Evolutionary conservation across 2,329 filamentous ascomycete genomes (phyloP), one percentile per base, ranked within the genome.

Genomic region (Fusarium incarnatum): DNA sequence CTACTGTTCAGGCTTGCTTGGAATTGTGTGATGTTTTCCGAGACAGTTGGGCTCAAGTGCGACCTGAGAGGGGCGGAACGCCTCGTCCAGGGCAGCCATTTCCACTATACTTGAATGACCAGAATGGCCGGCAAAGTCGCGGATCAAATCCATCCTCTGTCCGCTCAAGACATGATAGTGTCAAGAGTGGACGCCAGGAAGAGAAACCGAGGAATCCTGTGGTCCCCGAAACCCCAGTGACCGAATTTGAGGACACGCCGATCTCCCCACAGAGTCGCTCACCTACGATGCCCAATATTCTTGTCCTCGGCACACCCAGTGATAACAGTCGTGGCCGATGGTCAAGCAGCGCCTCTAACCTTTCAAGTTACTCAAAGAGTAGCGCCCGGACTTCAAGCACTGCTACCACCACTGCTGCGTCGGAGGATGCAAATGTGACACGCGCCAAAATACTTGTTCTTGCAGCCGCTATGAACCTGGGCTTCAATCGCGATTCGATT

Each of bases 11-110:
- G 77, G 93, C 94, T 16, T 98, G 94, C 78, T 98, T 94, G 94
- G 94, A 97, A 72, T 86, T 98, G 8, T 97, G 94, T 78, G 94
- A 98, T 80, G 89, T 98, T 56, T 97, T 98, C 83, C 88, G 94
- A 49, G 92, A 96, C 81, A 94, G 94, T 20, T 97, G 94, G 94
- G 94, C 93, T 6, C 92, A 96, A 74, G 89, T 96, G 48, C 89
- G 94, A 56, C 94, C 94, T 7, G 94, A 97, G 66, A 86, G 94
- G 57, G 92, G 49, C 6, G 49, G 92, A 46, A 97, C 94, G 3
- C 94, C 95, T 16, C 87, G 94, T 40, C 92, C 94, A 3, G 92
- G 87, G 58, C 94, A 97, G 77, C 87, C 90, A 52, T 97, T 97
- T 77, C 88, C 90, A 68, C 75, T 78, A n/a, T 83, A 86, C 70